Evolutionary conservation across 169 alveolate genomes (phyloP).

Genomic region (Toxoplasma gondii): DNA sequence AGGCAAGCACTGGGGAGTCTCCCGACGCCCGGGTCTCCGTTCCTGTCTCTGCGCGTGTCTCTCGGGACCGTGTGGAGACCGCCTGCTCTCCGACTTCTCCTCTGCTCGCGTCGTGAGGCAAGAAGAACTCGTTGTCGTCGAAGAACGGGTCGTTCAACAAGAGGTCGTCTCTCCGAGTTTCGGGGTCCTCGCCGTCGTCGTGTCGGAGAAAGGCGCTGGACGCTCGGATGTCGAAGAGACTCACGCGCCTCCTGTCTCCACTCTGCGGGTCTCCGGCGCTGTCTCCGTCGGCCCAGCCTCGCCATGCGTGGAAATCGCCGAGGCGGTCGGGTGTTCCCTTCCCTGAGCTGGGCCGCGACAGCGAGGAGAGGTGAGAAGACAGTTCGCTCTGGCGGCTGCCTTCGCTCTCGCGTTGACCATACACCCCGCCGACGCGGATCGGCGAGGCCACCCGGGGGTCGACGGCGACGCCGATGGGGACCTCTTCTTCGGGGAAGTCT

Average conservation of each 20-base stretch:
- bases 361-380: background rate
- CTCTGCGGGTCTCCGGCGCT: background rate
- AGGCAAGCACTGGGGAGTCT: background rate
- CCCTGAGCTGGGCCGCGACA: background rate
- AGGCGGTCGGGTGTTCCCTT: background rate
- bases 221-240: background rate
- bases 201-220: background rate
- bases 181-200: background rate
- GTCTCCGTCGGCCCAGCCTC: background rate
- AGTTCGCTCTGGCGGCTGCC: conserved; percentile 12
- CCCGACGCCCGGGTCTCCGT: background rate
- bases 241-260: background rate
- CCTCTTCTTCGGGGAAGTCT: conserved; percentile 26
- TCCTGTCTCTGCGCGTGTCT: no score
- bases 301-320: background rate
- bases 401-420: background rate
- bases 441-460: conserved; percentile 61
- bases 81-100: background rate
- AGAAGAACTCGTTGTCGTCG: background rate
- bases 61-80: background rate
- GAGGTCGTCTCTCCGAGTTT: background rate
- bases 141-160: background rate
- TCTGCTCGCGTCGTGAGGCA: background rate
- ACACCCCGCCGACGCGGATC: conserved; percentile 34
- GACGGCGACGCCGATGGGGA: conserved; percentile 56